phyloP scores from a whole-genome alignment of 192 early-diverging fungal species.

The Blastocladiella britannica region DNA sequence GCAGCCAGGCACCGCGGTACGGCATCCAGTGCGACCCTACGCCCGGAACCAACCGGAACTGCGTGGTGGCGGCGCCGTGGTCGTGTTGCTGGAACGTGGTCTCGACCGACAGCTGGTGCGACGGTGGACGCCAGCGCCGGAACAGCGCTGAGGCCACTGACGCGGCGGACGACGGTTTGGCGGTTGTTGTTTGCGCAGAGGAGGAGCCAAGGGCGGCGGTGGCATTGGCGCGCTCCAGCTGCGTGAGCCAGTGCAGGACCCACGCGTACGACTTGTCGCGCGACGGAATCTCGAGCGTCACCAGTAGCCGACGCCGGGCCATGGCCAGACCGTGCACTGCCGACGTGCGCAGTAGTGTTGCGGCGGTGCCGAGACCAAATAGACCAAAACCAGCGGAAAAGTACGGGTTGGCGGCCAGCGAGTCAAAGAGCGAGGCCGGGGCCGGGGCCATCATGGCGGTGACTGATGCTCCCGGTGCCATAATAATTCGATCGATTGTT shows the following conservation, averaged over 20 bases:
- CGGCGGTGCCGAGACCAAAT: constrained; percentile 62
- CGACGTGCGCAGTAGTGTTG: constrained; percentile 57
- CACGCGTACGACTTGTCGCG: constrained; percentile 86
- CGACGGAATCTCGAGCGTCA: constrained; percentile 79
- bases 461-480: no score
- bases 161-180: constrained; percentile 8
- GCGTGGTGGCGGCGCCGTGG: constrained; percentile 66
- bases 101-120: constrained; percentile 65
- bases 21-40: constrained; percentile 74
- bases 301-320: constrained; percentile 54
- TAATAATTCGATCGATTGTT: no score
- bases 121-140: constrained; percentile 16
- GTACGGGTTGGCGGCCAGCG: constrained; percentile 55
- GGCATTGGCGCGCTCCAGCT: constrained; percentile 1
- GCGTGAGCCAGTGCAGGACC: constrained; percentile 62
- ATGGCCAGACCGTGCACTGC: constrained; percentile 43
- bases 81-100: constrained; percentile 72
- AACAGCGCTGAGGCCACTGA: no score
- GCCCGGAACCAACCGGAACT: constrained; percentile 75
- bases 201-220: constrained; percentile 11
- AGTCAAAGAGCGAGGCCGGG: constrained; percentile 1
- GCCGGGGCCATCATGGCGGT: no score
- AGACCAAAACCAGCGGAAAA: constrained; percentile 89
- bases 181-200: constrained; percentile 2
- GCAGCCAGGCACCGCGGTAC: constrained; percentile 45